Percentiles rank a stretch among this genome's conserved stretches.
These are phyloP conservation scores for Yamadazyma jaroonii DNA, from an alignment of 1,139 yeast species.

Conservation along the genomic window DNA sequence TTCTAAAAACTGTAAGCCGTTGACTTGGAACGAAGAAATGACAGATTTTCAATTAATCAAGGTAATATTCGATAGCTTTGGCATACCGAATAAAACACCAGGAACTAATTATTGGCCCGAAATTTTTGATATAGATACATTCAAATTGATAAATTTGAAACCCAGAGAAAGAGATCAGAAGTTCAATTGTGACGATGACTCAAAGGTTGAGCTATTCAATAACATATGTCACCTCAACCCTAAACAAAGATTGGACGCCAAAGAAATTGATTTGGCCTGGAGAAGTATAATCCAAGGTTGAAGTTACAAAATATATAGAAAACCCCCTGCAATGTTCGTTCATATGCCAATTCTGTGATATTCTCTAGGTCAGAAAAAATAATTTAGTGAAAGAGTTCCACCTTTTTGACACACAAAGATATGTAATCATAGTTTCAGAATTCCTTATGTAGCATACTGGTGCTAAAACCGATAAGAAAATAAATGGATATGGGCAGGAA, in stretches of 20 bases:
- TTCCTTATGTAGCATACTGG: neutral
- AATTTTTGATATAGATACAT: conserved; percentile 30
- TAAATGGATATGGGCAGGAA: neutral
- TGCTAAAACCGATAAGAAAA: neutral
- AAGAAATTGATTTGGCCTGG: conserved; percentile 9
- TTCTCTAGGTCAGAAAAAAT: too few relatives aligned
- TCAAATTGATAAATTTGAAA: conserved; percentile 27
- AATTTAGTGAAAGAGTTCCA: too few relatives aligned
- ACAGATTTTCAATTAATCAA: conserved; percentile 68
- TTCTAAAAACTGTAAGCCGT: conserved; percentile 43
- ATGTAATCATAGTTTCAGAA: too few relatives aligned
- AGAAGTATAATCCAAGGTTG: neutral
- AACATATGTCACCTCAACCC: conserved; percentile 21
- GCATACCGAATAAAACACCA: conserved; percentile 66
- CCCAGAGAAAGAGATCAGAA: conserved; percentile 17
- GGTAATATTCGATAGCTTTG: conserved; percentile 61
- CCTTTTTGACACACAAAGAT: too few relatives aligned
- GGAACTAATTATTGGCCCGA: conserved; percentile 34
- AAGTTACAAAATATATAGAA: too few relatives aligned
- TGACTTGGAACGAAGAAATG: conserved; percentile 31
- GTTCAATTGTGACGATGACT: conserved; percentile 27
- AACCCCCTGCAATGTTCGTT: too few relatives aligned
- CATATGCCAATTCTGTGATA: too few relatives aligned
- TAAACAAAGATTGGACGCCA: conserved; percentile 19
- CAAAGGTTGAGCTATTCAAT: conserved; percentile 9